Percentiles rank a stretch among this genome's conserved stretches.
Evolutionary conservation across 2,329 filamentous ascomycete genomes (phyloP).

Genomic region (Coleophoma eucalyptorum): DNA sequence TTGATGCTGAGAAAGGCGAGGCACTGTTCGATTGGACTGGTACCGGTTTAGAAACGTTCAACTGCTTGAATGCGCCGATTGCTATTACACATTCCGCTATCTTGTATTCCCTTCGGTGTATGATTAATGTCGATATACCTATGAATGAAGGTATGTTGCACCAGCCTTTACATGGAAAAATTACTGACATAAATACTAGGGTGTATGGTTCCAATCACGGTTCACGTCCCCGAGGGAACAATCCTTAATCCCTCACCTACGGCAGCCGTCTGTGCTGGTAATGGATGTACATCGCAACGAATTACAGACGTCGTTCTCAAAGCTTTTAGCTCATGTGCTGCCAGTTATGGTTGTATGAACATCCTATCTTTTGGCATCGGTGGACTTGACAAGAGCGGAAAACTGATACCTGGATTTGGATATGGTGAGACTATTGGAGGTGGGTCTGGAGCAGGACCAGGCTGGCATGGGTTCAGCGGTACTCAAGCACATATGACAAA

Average conservation of each 20-base stretch:
- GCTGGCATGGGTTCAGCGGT: slow-evolving; percentile 13
- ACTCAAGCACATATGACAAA: slow-evolving; percentile 20
- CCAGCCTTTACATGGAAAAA: background rate
- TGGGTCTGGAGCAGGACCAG: slow-evolving; percentile 17
- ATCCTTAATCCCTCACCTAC: slow-evolving; percentile 69
- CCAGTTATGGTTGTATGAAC: slow-evolving; percentile 74
- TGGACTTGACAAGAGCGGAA: slow-evolving; percentile 52
- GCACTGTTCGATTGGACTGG: slow-evolving; percentile 74
- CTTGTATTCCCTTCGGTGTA: slow-evolving; percentile 75
- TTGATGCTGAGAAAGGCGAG: slow-evolving; percentile 66
- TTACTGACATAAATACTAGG: slow-evolving; percentile 42
- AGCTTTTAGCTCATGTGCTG: slow-evolving; percentile 73
- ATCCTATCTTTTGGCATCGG: slow-evolving; percentile 79
- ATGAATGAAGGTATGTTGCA: slow-evolving; percentile 76
- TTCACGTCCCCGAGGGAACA: slow-evolving; percentile 63
- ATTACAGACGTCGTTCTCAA: slow-evolving; percentile 77
- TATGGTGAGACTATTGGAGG: slow-evolving; percentile 39
- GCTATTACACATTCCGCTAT: slow-evolving; percentile 78
- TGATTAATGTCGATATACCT: slow-evolving; percentile 78
- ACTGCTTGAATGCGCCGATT: slow-evolving; percentile 73
- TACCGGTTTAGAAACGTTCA: slow-evolving; percentile 72
- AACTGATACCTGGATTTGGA: slow-evolving; percentile 69
- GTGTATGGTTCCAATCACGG: slow-evolving; percentile 69
- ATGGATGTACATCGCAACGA: slow-evolving; percentile 72
- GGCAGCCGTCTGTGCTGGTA: slow-evolving; percentile 77